These are phyloP conservation scores for Amanita pseudoporphyria DNA, from an alignment of 768 basidiomycete species.

Conservation along the genomic window DNA sequence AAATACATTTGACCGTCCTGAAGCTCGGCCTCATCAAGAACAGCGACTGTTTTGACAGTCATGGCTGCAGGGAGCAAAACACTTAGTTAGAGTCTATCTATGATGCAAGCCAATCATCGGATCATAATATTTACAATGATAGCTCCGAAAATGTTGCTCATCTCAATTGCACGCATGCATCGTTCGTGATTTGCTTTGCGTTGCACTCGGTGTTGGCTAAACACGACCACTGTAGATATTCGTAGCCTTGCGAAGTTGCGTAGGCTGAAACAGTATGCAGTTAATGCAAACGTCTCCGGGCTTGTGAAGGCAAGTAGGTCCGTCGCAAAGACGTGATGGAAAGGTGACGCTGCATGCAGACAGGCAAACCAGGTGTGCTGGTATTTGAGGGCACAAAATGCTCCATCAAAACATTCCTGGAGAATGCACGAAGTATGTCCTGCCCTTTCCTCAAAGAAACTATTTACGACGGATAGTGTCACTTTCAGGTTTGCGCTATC, in stretches of 20 bases:
- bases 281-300: slow-evolving; percentile 27
- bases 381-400: slow-evolving; percentile 29
- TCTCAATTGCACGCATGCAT: slow-evolving; percentile 34
- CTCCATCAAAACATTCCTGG: slow-evolving; percentile 26
- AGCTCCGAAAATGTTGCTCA: slow-evolving; percentile 14
- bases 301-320: slow-evolving; percentile 25
- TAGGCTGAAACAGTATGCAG: slow-evolving; percentile 28
- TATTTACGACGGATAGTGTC: neutral
- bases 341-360: slow-evolving; percentile 15
- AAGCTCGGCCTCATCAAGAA: slow-evolving; percentile 47
- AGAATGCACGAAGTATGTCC: too few relatives aligned
- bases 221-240: slow-evolving; percentile 20
- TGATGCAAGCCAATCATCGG: neutral
- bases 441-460: too few relatives aligned
- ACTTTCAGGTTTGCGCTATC: slow-evolving; percentile 29
- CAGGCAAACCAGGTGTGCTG: slow-evolving; percentile 32
- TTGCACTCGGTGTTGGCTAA: neutral
- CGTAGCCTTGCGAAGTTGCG: slow-evolving; percentile 32
- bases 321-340: neutral
- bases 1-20: slow-evolving; percentile 62
- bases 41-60: slow-evolving; percentile 43
- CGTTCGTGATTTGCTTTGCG: slow-evolving; percentile 20
- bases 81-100: neutral
- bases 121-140: neutral
- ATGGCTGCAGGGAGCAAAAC: slow-evolving; percentile 18